Evolutionary conservation across 495 filamentous ascomycete species (phyloP), one percentile per base, ranked within the genome.

Genomic region (Aspergillus conjunctus): DNA sequence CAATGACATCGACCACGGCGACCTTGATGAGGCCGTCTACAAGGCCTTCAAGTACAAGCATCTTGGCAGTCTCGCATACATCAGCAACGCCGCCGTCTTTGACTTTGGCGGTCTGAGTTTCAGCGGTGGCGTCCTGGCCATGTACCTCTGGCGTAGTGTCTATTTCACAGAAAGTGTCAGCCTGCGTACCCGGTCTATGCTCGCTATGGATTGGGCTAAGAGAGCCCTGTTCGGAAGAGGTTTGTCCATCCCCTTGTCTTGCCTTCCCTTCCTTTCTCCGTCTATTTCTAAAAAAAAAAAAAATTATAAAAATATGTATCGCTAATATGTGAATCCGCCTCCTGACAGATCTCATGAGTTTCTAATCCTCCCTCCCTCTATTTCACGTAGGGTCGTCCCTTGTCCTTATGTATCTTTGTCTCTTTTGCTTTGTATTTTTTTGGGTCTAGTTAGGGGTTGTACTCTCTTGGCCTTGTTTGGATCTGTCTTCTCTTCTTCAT

Each of bases 191-290:
- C 82, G 94, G 56, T 81, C 91, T 64, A 73, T 99, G 73, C 76
- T 99, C 79, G 92, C 92, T 0, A 98, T 99, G 95, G 95, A 99
- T 76, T 99, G 95, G 95, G 86, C 81, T 10, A 99, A 98, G 85
- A 83, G 95, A 73, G 88, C 91, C 14, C 71, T 99, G 17, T 99
- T 99, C 77, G 95, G 95, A 66, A 85, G 95, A 87, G 94, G 93
- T 97, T 75, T 81, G 88, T 78, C 60, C 22, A 12, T 37, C 44
- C 50, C 34, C 12, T 14, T 31, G 41, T 51, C 20, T 21, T 56
- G 57, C 21, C 45, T 51, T 45, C 58, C 50, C 8, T 56, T 56
- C 52, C 37, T 48, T 37, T 26, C 55, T 10, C n/a, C 0, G n/a
- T 33, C 39, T 0, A 20, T 48, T 17, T 17, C 9, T 46, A 18